Percentiles rank a stretch among this genome's conserved stretches.
Conservation (phyloP, 257 asterid species). For the Echites panduratus region DNA sequence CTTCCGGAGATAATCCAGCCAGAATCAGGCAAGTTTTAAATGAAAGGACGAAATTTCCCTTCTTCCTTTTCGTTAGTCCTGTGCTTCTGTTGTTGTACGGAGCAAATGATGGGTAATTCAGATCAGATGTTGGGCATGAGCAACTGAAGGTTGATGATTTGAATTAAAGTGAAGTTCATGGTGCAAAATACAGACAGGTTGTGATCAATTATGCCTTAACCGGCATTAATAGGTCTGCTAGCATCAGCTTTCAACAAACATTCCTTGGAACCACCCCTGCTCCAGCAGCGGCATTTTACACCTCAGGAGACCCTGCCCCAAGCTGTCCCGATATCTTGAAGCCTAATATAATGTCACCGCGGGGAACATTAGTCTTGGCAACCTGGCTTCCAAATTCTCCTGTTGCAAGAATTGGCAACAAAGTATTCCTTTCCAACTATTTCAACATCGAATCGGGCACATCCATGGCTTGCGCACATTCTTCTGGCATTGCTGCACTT, state of each 20-base stretch:
- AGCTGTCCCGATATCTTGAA: constrained; percentile 13
- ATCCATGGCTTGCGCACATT: constrained; percentile 21
- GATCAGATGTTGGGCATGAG: no score
- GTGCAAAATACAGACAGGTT: constrained; percentile 4
- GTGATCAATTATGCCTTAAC: constrained; percentile 9
- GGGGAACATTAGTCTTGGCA: constrained; percentile 11
- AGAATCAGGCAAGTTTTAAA: no score
- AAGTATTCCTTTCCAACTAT: neutral
- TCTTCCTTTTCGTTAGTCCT: no score
- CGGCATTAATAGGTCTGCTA: neutral
- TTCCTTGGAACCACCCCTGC: constrained; percentile 9
- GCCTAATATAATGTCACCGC: constrained; percentile 21
- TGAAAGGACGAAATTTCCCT: no score
- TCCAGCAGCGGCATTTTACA: constrained; percentile 5
- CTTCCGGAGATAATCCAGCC: no score
- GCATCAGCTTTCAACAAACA: constrained; percentile 15
- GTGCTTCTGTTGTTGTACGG: no score
- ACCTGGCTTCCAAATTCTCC: constrained; percentile 7
- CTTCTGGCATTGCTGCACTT: constrained; percentile 20
- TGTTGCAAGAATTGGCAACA: neutral
- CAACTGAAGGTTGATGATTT: no score
- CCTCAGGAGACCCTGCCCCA: constrained; percentile 14
- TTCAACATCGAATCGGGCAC: constrained; percentile 1
- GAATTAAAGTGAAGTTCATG: no score
- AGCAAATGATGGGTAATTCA: no score